Evolutionary conservation across 495 filamentous ascomycete species (phyloP).

Genomic region (Lepidopterella palustris): DNA sequence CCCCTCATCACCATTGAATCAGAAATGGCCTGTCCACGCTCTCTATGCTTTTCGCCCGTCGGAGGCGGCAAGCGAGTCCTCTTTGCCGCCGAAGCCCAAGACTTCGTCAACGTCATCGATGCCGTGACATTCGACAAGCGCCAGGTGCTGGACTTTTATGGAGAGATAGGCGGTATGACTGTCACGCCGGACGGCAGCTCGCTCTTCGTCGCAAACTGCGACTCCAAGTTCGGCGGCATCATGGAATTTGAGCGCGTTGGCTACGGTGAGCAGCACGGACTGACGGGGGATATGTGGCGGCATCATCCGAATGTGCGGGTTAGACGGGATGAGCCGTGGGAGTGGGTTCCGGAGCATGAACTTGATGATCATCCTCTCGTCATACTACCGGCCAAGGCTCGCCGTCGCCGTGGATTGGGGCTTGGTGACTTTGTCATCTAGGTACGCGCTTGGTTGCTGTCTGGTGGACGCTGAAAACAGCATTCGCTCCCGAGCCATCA

Average conservation of each 20-base stretch:
- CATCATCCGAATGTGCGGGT: background rate
- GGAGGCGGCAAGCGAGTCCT: constrained; percentile 69
- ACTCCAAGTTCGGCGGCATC: constrained; percentile 70
- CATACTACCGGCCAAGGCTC: background rate
- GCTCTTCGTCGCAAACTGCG: constrained; percentile 68
- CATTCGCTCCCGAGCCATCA: no score
- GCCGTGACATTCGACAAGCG: constrained; percentile 49
- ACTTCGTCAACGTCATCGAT: constrained; percentile 73
- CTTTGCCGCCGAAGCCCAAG: constrained; percentile 75
- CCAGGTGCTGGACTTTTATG: constrained; percentile 80
- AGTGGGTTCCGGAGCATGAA: background rate
- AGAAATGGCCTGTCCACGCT: constrained; percentile 73
- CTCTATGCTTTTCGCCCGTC: constrained; percentile 72
- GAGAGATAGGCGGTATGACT: constrained; percentile 72
- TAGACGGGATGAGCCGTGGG: background rate
- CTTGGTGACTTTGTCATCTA: background rate
- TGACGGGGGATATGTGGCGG: background rate
- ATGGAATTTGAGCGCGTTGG: constrained; percentile 60
- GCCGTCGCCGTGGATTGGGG: background rate
- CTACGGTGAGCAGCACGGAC: background rate
- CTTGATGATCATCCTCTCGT: background rate
- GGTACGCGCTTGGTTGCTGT: no score
- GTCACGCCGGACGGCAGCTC: constrained; percentile 66
- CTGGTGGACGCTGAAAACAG: no score
- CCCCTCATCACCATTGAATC: constrained; percentile 59